These are phyloP conservation scores for Marasmius sp. DNA, from an alignment of 1,284 basidiomycete species.

Conservation along the genomic window DNA sequence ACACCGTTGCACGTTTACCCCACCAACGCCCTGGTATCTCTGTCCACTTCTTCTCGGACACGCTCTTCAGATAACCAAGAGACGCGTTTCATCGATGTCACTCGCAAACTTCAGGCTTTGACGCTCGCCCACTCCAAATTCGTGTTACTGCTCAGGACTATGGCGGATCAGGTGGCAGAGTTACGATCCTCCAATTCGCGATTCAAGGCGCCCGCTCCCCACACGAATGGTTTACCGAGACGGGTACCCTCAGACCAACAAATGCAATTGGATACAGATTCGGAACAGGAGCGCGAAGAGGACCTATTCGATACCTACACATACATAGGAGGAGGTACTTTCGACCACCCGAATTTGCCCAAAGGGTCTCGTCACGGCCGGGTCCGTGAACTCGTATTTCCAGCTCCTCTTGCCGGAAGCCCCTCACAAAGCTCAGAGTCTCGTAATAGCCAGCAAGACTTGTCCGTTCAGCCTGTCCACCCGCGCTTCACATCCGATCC, in stretches of 20 bases:
- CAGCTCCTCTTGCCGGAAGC: slow-evolving; percentile 53
- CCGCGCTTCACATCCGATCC: background rate
- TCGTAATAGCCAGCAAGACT: background rate
- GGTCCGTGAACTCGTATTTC: slow-evolving; percentile 65
- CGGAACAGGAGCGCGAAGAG: background rate
- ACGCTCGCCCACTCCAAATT: background rate
- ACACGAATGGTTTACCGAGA: background rate
- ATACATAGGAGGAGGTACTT: background rate
- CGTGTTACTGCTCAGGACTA: background rate
- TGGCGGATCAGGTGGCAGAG: background rate
- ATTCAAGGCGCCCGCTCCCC: background rate
- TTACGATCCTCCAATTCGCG: background rate
- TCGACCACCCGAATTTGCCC: background rate
- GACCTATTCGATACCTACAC: background rate
- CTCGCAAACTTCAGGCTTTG: background rate
- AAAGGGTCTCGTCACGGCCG: slow-evolving; percentile 13
- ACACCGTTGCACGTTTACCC: slow-evolving; percentile 59
- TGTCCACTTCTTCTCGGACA: background rate
- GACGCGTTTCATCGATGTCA: background rate
- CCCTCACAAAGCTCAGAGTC: background rate
- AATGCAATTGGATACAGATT: background rate
- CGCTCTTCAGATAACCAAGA: background rate
- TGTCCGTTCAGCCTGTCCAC: background rate
- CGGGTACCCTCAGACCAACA: background rate
- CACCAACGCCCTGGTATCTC: slow-evolving; percentile 48